These are phyloP conservation scores for Trichaptum fuscoviolaceum DNA, from an alignment of 768 basidiomycete genomes.

Conservation along the genomic window DNA sequence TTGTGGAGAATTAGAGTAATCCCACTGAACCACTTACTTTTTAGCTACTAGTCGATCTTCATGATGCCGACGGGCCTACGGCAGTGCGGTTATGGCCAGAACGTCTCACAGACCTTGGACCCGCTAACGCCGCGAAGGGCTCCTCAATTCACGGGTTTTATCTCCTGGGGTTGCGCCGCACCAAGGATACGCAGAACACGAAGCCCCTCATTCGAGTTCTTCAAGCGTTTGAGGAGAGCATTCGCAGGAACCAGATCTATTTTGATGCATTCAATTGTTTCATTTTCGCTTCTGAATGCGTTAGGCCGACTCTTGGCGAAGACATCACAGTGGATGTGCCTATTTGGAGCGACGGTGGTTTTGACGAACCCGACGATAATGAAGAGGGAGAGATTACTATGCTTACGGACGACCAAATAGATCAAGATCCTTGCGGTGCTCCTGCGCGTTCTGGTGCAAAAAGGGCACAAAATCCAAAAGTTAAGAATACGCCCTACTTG, in stretches of 20 bases:
- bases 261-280: constrained; percentile 15
- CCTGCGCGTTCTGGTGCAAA: constrained; percentile 7
- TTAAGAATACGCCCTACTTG: constrained; percentile 7
- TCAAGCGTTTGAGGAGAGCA: constrained; percentile 15
- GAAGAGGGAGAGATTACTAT: constrained; percentile 5
- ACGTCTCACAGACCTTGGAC: constrained; percentile 13
- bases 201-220: constrained; percentile 6
- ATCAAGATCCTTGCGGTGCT: constrained; percentile 1
- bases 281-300: constrained; percentile 10
- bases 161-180: constrained; percentile 16
- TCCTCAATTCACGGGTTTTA: constrained; percentile 16
- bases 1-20: neutral
- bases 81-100: constrained; percentile 17
- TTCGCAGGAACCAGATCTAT: constrained; percentile 14
- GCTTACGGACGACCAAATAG: neutral
- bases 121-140: constrained; percentile 5
- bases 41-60: constrained; percentile 18
- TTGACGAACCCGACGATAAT: constrained; percentile 11
- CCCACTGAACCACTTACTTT: neutral
- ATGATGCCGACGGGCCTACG: constrained; percentile 8
- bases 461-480: constrained; percentile 3
- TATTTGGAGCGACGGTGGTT: constrained; percentile 15
- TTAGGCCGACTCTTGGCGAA: neutral
- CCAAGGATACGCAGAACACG: constrained; percentile 1
- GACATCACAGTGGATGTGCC: constrained; percentile 10